Base-by-base conservation (phyloP, 2,329 filamentous ascomycete genomes). In the Nannizzia gypsea region DNA sequence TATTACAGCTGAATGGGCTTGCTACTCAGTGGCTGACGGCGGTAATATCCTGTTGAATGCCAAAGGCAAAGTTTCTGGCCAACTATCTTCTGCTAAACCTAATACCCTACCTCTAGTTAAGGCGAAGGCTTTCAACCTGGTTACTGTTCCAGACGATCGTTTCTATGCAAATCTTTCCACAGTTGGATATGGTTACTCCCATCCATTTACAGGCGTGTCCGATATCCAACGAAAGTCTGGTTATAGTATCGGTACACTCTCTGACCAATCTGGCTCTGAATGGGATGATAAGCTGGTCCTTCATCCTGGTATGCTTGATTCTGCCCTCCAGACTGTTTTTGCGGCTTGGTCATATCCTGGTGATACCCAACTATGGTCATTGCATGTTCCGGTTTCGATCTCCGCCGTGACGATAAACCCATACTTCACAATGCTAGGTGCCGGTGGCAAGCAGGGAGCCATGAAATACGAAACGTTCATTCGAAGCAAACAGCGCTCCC, bases 281-380 rank as follows among this genome's bases (percentile, higher is more conserved):
- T 22, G 28, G 26, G 36, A 36, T 6, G 8, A 38, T 6, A 20
- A 58, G 6, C 20, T 60, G 5, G 17, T 57, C 6, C 28, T 67
- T 13, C 65, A 67, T 58, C 66, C 67, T 3, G 59, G 50, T 3
- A 62, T 64, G 59, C 62, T 68, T 8, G 67, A 68, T 57, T 52
- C 61, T 1, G 58, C 62, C 1, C 56, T 68, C 40, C 66, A 67
- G 46, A 59, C 60, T 4, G 15, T 58, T 17, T 52, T 66, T 20
- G 57, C 59, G 1, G 66, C 67, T 1, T 63, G 59, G 20, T 60
- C 55, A 1, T 54, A 40, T n/a, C 66, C 66, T 2, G 62, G 62
- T 1, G 66, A 68, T 59, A 63, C 48, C 8, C 44, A 55, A 1
- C 50, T 67, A 5, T 63, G 63, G 59, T 56, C 63, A 3, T 48